Evolutionary conservation across 2,329 filamentous ascomycete species (phyloP).

Genomic region (Curvularia sp.): DNA sequence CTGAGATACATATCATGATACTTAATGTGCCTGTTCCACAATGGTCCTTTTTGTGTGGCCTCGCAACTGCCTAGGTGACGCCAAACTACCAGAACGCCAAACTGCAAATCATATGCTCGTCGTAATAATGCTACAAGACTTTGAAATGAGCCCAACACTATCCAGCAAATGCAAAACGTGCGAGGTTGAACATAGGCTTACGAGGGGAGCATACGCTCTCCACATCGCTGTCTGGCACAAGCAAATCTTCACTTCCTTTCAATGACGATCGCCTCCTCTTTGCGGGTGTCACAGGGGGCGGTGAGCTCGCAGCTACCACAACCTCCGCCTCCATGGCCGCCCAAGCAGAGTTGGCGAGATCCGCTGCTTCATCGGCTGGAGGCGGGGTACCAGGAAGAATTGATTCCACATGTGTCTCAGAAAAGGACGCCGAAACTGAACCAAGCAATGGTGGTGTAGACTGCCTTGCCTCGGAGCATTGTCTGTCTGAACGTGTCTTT

Average conservation of each 20-base stretch:
- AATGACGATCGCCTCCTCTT: slow-evolving; percentile 31
- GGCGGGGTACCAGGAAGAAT: slow-evolving; percentile 18
- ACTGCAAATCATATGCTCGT: slow-evolving; percentile 11
- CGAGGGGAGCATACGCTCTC: slow-evolving; percentile 47
- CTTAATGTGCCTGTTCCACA: not conserved
- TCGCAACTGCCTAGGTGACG: slow-evolving; percentile 3
- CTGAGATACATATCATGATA: slow-evolving; percentile 16
- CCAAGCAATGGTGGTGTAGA: slow-evolving; percentile 17
- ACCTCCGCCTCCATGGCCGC: slow-evolving; percentile 40
- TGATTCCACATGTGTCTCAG: slow-evolving; percentile 9
- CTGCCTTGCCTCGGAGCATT: slow-evolving; percentile 16
- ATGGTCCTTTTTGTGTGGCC: slow-evolving; percentile 2
- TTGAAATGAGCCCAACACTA: slow-evolving; percentile 19
- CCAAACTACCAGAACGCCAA: slow-evolving; percentile 10
- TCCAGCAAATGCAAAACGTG: slow-evolving; percentile 48
- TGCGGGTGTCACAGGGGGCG: slow-evolving; percentile 28
- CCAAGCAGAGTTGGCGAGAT: slow-evolving; percentile 38
- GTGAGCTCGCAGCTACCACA: slow-evolving; percentile 42
- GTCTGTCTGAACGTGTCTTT: slow-evolving; percentile 17
- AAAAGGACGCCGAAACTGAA: not conserved
- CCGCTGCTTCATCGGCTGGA: slow-evolving; percentile 13
- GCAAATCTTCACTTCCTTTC: slow-evolving; percentile 57
- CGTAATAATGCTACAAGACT: slow-evolving; percentile 15
- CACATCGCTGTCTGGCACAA: slow-evolving; percentile 55
- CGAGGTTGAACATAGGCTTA: slow-evolving; percentile 48